Base-by-base conservation (phyloP, 768 basidiomycete species). In the Rhodotorula graminis region DNA sequence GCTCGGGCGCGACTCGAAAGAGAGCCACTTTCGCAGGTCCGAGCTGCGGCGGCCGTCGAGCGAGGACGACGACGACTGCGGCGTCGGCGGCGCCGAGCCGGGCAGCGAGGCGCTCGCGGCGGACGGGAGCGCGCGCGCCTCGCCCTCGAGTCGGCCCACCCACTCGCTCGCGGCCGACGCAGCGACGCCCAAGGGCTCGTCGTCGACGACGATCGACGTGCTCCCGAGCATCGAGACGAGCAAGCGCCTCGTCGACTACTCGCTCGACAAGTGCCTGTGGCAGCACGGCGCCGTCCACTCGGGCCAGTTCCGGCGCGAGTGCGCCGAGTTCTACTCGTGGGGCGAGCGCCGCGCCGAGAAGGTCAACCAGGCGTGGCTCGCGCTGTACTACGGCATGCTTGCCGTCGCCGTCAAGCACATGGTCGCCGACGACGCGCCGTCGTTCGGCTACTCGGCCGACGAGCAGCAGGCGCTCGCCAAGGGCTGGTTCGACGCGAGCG, bases 1-100 rank as follows among this genome's bases (percentile, higher is more conserved):
- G 25, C 75, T 76, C 64, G 75, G 75, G 10, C 72, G 72, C 11
- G 75, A 76, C 53, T 56, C 72, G 27, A 73, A 73, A 57, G 63
- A 70, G n/a, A 72, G 69, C 9, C 75, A 76, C 57, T 60, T 73
- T 31, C 58, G 53, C 33, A 72, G 75, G 16, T 60, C 72, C 18
- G 69, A 61, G 25, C 53, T 76, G 0, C 63, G 66, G 0, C 66
- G 75, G 14, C 67, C 71, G 2, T 31, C 60, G 19, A 31, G 59
- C 2, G 59, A 55, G 10, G 75, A 67, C 21, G 68, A 66, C 21
- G 67, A 59, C 8, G 44, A 31, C 37, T 4, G 37, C 37, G 37
- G 37, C 37, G 37, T 37, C 37, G 37, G 37, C 37, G 37, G 37
- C 37, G 37, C 9, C 37, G 37, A 37, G 37, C 37, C 37, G 37